Base-by-base conservation (phyloP, 192 early-diverging fungal genomes). In the Thamnidium elegans region DNA sequence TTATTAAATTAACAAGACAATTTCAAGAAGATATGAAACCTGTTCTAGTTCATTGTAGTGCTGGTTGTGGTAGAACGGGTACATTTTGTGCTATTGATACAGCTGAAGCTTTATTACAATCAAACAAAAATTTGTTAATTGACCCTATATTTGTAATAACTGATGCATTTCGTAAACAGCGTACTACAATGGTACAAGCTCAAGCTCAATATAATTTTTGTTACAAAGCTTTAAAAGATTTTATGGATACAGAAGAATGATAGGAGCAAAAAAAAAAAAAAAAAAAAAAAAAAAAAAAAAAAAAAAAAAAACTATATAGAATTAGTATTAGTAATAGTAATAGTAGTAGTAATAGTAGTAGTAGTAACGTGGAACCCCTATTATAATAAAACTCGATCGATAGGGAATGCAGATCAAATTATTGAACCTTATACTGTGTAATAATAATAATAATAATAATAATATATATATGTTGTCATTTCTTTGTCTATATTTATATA, bases 1-100 rank as follows among this genome's bases (percentile, higher is more conserved):
- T 89, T 6, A 74, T 85, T 26, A 36, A 71, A 46, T 67, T 84
- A 13, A 47, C 61, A 6, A 62, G 67, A 14, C 59, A 75, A 19
- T 42, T 30, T 0, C 54, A 55, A 55, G 21, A 14, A 1, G 23
- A 5, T 26, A 51, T 17, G 5, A 20, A 19, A 6, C 93, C 93
- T 0, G 81, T 87, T 58, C 71, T 94, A 7, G 90, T 94, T 8
- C 92, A 95, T 66, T 95, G 93, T 67, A 88, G 86, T 59, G 93
- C 93, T 6, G 93, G 93, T 1, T 91, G 89, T 63, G 93, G 93
- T 4, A 79, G 93, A 30, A 94, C 92, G 8, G 93, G 93, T 13
- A 87, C 92, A 0, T 94, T 93, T 65, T 89, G 89, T 58, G 87
- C 79, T 0, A 71, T 95, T 43, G 60, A 62, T 46, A 32, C 39